Base-by-base conservation (phyloP, 441 rosid species). In the Pelargonium cotyledonis region DNA sequence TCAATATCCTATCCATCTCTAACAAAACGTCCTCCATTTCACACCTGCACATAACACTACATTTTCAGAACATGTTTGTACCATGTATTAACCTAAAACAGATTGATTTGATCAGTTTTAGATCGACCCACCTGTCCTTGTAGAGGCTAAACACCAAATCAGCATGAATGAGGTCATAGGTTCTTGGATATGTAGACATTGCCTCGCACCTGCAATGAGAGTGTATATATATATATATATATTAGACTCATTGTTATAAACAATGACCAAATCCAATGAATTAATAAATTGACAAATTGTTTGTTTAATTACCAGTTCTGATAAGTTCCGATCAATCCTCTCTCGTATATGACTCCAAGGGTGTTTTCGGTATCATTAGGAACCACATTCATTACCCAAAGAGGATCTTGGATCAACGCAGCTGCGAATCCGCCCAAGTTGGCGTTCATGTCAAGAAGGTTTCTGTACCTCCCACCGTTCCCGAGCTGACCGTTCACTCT, bases 311-410 rank as follows among this genome's bases (percentile, higher is more conserved):
- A 92, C 97, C 98, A 90, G 57, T 82, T 89, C 46, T 88, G 94
- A 73, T 88, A 92, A 14, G 88, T 86, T 67, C 96, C 96, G 0
- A 90, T 85, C 63, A 92, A 73, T 66, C 98, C 98, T 7, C 98
- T 81, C 68, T 92, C 98, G n/a, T 85, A 92, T 67, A 92, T 77
- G 40, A 80, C 90, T 43, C 93, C 96, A 6, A 92, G 90, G 14
- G 95, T 81, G 63, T 90, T 87, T 41, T 75, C 63, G 0, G 88
- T 78, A 68, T 87, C 88, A 0, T 75, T 86, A 0, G 96, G 93
- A 65, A 88, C 95, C 70, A 85, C 93, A 66, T 92, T 92, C 95
- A 92, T 92, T 14, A 88, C 98, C 98, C 96, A 90, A 10, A 86
- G 72, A 2, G 95, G 95, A 23, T 85, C 83, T 44, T 80, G 68